Base-by-base conservation (phyloP, 768 basidiomycete species). In the Lactarius sp. region DNA sequence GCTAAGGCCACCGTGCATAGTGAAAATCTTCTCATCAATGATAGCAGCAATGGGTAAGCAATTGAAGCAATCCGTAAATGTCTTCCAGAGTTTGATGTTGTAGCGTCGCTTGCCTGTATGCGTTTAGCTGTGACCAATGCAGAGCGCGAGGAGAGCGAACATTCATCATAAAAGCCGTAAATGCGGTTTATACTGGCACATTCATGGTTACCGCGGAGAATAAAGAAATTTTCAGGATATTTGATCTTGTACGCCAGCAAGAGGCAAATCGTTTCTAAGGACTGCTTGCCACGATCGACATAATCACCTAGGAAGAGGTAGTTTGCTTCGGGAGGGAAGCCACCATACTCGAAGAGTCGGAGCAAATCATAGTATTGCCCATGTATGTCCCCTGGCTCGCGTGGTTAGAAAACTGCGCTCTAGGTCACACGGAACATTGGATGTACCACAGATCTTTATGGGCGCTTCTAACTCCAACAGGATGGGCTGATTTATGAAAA, bases 81-180 rank as follows among this genome's bases (percentile, higher is more conserved):
- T 99, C 83, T 99, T 99, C 96, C 96, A 99, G 74, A 98, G 83
- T 77, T 99, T 99, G 84, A 99, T 99, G 82, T 98, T 99, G 84
- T 98, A 98, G 74, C 96, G 87, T 75, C 96, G 93, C 82, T 99
- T 99, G 84, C 96, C 96, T 98, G 73, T 39, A 16, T 33, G 56
- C 6, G 39, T 59, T 56, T 9, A 56, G 54, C 33, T 49, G 39
- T 50, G 55, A 50, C 31, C 52, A 55, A 50, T 42, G 54, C 14
- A 56, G 55, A 44, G 46, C 7, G 50, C 8, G 16, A 16, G 1
- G 6, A 36, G 9, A 3, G 84, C 92, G 71, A 71, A 96, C 96
- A 98, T 84, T 99, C 96, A 75, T 99, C 96, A 77, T 99, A 99
- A 79, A 99, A 99, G 62, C 96, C 96, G 77, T 99, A 99, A 78